Evolutionary conservation across 305 asterid species (phyloP).

Genomic region (Fraxinus velutina): DNA sequence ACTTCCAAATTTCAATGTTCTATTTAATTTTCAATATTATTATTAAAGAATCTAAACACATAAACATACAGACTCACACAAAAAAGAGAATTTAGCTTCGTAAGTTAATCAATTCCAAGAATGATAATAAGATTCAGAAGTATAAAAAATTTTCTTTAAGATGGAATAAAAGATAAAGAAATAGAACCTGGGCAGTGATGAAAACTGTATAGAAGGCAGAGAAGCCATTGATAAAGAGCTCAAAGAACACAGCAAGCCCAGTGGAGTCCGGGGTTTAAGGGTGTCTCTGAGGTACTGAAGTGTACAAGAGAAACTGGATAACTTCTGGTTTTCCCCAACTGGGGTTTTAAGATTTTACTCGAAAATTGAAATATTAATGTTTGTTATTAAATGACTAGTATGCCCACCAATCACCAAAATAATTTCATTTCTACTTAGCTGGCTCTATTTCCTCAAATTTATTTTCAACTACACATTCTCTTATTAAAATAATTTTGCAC

Average conservation of each 20-base stretch:
- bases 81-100: constrained; percentile 7
- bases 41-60: background rate
- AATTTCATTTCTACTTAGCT: background rate
- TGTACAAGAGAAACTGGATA: constrained; percentile 21
- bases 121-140: constrained; percentile 5
- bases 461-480: too few relatives aligned
- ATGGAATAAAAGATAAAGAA: constrained; percentile 24
- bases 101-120: background rate
- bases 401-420: background rate
- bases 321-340: constrained; percentile 12
- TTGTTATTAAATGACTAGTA: background rate
- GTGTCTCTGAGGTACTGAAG: constrained; percentile 8
- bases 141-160: background rate
- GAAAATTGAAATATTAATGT: background rate
- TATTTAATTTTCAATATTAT: background rate
- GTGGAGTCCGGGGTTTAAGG: constrained; percentile 32
- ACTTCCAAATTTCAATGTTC: constrained; percentile 2
- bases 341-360: constrained; percentile 5
- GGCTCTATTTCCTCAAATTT: background rate
- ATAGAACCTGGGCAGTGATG: constrained; percentile 65
- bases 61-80: background rate
- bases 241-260: constrained; percentile 1
- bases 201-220: constrained; percentile 52
- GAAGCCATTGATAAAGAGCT: constrained; percentile 54
- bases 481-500: too few relatives aligned